These are phyloP conservation scores for Endocarpon pusillum DNA, from an alignment of 495 filamentous ascomycete species.

Conservation along the genomic window DNA sequence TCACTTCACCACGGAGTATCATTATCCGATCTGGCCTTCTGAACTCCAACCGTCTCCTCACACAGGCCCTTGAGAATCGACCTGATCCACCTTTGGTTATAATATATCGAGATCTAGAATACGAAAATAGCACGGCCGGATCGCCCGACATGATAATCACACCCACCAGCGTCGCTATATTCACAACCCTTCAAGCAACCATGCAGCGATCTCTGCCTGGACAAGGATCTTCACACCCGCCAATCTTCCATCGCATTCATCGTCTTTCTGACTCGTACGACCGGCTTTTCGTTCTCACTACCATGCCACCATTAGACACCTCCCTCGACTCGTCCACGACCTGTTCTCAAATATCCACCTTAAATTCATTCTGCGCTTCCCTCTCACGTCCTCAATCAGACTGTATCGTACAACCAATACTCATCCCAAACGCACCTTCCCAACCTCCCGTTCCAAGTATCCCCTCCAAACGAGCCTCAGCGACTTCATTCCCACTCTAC, in stretches of 20 bases:
- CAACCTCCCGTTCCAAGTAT: too few relatives aligned
- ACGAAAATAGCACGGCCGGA: not conserved
- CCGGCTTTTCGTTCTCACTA: slow-evolving; percentile 51
- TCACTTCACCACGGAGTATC: too few relatives aligned
- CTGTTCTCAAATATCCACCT: not conserved
- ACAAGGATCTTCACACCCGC: slow-evolving; percentile 14
- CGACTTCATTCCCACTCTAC: too few relatives aligned
- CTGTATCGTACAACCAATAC: too few relatives aligned
- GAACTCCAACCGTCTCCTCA: slow-evolving; percentile 12
- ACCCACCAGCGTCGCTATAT: slow-evolving; percentile 47
- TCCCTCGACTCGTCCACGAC: not conserved
- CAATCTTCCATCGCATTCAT: slow-evolving; percentile 26
- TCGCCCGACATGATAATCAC: slow-evolving; percentile 50
- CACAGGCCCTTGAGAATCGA: slow-evolving; percentile 13
- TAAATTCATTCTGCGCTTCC: not conserved
- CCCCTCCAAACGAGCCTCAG: too few relatives aligned
- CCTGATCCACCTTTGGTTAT: slow-evolving; percentile 7
- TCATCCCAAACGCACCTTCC: too few relatives aligned
- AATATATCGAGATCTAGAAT: slow-evolving; percentile 17
- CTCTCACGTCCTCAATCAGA: too few relatives aligned
- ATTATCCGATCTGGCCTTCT: too few relatives aligned
- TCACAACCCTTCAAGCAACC: slow-evolving; percentile 55
- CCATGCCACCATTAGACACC: slow-evolving; percentile 15
- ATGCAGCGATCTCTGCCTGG: slow-evolving; percentile 57
- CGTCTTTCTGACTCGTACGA: slow-evolving; percentile 46